These are phyloP conservation scores for Fusarium virguliforme DNA, from an alignment of 2,329 filamentous ascomycete genomes.

Conservation along the genomic window DNA sequence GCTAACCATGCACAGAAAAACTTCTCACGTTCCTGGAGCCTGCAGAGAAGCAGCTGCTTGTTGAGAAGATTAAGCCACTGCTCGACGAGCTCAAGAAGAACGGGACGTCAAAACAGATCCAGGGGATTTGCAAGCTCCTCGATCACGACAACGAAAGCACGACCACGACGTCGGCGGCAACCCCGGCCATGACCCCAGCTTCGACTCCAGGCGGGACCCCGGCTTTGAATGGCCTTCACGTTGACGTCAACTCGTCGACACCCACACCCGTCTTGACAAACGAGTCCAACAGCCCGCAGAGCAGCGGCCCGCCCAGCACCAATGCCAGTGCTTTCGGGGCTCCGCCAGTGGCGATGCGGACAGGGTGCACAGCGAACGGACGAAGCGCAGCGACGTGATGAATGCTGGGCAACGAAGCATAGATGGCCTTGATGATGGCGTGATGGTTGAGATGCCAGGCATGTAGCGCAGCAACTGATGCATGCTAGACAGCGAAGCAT, in stretches of 20 bases:
- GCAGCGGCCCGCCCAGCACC: slow-evolving; percentile 76
- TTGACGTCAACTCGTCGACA: slow-evolving; percentile 67
- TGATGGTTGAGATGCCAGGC: not conserved
- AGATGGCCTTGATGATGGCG: slow-evolving; percentile 3
- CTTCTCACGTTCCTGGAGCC: slow-evolving; percentile 76
- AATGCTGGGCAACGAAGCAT: slow-evolving; percentile 55
- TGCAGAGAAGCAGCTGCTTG: slow-evolving; percentile 71
- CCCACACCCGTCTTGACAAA: slow-evolving; percentile 78
- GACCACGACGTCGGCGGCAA: not conserved
- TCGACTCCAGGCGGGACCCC: not conserved
- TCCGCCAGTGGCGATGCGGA: slow-evolving; percentile 52
- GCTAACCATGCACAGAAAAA: slow-evolving; percentile 75
- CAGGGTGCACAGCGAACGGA: slow-evolving; percentile 36
- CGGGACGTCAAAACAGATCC: slow-evolving; percentile 74
- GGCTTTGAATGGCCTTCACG: slow-evolving; percentile 54
- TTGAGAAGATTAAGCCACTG: slow-evolving; percentile 75
- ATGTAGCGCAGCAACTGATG: not conserved
- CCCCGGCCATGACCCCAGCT: not conserved
- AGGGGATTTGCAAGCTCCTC: slow-evolving; percentile 57
- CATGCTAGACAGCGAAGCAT: slow-evolving; percentile 55
- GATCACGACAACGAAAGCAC: slow-evolving; percentile 48
- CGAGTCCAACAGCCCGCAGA: slow-evolving; percentile 79
- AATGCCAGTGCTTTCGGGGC: slow-evolving; percentile 69
- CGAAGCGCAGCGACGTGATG: slow-evolving; percentile 35
- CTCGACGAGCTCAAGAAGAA: slow-evolving; percentile 75